Conservation (phyloP, 2,329 filamentous ascomycete genomes). For the Paraphoma chrysanthemicola region DNA sequence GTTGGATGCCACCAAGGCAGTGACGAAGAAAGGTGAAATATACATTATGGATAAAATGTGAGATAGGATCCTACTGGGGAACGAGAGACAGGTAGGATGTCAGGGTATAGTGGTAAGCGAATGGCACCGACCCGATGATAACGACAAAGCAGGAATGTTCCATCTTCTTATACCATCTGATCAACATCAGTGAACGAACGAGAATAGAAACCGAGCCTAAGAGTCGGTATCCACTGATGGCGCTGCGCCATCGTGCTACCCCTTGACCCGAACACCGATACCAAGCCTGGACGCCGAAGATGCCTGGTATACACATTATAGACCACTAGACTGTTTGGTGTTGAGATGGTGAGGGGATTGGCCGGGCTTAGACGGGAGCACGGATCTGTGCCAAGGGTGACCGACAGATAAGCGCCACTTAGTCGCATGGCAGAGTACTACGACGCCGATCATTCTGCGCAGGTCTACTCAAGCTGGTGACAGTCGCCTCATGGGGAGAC, state of each 20-base stretch:
- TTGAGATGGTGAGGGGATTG: conserved; percentile 23
- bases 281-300: conserved; percentile 6
- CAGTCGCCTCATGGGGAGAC: not conserved
- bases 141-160: conserved; percentile 4
- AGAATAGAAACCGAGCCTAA: conserved; percentile 22
- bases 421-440: conserved; percentile 20
- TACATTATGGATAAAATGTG: conserved; percentile 38
- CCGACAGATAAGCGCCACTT: conserved; percentile 15
- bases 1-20: conserved; percentile 33
- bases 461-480: not conserved
- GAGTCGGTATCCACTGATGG: conserved; percentile 5
- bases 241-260: conserved; percentile 6
- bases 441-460: conserved; percentile 14
- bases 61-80: conserved; percentile 7
- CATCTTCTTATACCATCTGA: conserved; percentile 29
- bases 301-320: conserved; percentile 19
- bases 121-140: conserved; percentile 15
- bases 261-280: conserved; percentile 10
- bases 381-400: conserved; percentile 15
- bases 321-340: conserved; percentile 17
- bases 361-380: conserved; percentile 21
- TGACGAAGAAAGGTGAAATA: conserved; percentile 36
- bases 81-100: conserved; percentile 9
- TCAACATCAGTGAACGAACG: conserved; percentile 3
- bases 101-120: conserved; percentile 11